Evolutionary conservation across 1,139 yeast genomes (phyloP).

Genomic region (Saccharomyces hybrid): DNA sequence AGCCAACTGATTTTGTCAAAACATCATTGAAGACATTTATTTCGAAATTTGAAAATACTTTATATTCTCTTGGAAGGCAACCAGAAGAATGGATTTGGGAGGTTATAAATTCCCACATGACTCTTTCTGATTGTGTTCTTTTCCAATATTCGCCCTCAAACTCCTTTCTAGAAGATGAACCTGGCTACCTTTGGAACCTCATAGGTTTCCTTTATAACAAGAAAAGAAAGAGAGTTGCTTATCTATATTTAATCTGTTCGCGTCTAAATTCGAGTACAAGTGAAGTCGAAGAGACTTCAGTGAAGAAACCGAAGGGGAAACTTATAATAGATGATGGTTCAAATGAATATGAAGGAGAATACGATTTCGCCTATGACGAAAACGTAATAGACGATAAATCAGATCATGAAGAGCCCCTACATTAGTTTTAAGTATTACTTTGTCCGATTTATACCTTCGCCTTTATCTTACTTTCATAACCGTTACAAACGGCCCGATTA

Average conservation of each 20-base stretch:
- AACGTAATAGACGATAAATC: constrained; percentile 32
- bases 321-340: constrained; percentile 31
- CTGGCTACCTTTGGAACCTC: constrained; percentile 67
- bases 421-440: not conserved
- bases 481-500: not conserved
- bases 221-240: constrained; percentile 85
- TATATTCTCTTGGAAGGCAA: constrained; percentile 65
- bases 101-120: constrained; percentile 75
- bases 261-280: constrained; percentile 21
- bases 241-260: constrained; percentile 51
- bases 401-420: constrained; percentile 17
- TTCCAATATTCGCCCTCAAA: constrained; percentile 74
- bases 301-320: constrained; percentile 31
- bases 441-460: not conserved
- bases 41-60: constrained; percentile 68
- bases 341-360: constrained; percentile 38
- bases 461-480: not conserved
- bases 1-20: constrained; percentile 75
- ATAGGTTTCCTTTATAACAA: constrained; percentile 92
- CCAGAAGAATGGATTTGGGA: constrained; percentile 75
- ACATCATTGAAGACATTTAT: constrained; percentile 48
- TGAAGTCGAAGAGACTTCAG: constrained; percentile 26
- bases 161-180: constrained; percentile 58
- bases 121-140: constrained; percentile 66
- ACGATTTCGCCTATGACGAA: constrained; percentile 38